Evolutionary conservation across 768 basidiomycete genomes (phyloP), one percentile per base, ranked within the genome.

Genomic region (Boletellus ananiceps): DNA sequence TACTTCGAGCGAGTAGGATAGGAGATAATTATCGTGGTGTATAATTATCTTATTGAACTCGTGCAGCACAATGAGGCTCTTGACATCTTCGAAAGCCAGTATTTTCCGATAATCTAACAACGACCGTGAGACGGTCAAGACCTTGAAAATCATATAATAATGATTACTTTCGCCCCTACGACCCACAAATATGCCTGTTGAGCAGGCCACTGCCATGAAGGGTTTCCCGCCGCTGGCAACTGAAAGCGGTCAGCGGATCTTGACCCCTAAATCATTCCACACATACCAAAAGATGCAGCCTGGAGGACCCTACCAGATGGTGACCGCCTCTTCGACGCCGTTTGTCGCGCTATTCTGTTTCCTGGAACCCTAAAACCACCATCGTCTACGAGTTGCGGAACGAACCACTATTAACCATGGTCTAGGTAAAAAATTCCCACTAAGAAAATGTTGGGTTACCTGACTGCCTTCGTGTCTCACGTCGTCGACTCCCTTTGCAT

Each of bases 1-100:
- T n/a, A 82, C 62, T 50, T 88, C 86, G 8, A 91, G 72, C 0
- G 86, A 83, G 60, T 87, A 92, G 0, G 85, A 76, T 18, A 78
- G 54, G 4, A 93, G 67, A 1, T 74, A 72, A 9, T 66, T 68
- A 44, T 86, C 83, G 13, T 74, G 71, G 34, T 85, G 82, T 3
- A 92, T 72, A 34, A 92, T 63, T 47, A 93, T 75, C 57, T 81
- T 84, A 62, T 86, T 82, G 63, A 79, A 83, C 0, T 71, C 65
- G 51, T 77, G 79, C 15, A 91, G 64, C 0, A 80, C 81, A 7
- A 79, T 71, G 32, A 93, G 71, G 13, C 76, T 74, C 3, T 71
- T 75, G 16, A 81, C 74, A 43, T 75, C 77, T 8, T 71, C 60
- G 49, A 73, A 70, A 8, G 69, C 58, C n/a, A 92, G 64, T 14